phyloP scores from a whole-genome alignment of 2,329 filamentous ascomycete genomes.

The Paraphoma chrysanthemicola region DNA sequence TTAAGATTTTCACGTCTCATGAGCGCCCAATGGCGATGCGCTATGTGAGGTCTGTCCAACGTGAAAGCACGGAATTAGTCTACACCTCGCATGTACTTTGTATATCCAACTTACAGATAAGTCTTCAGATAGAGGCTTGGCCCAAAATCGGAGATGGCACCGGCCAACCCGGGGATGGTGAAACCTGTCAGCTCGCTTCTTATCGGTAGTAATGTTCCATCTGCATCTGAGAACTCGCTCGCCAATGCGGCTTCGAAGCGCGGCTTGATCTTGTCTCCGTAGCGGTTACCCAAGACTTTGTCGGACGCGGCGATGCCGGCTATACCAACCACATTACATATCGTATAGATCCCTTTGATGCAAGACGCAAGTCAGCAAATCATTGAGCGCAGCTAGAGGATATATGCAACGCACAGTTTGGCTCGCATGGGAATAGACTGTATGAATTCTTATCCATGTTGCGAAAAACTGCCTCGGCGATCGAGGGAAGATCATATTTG shows the following conservation, averaged over 20 bases:
- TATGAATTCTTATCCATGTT: constrained; percentile 17
- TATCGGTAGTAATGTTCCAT: constrained; percentile 25
- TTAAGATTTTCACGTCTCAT: neutral
- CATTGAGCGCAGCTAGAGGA: too few relatives aligned
- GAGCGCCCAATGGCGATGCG: neutral
- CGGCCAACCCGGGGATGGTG: constrained; percentile 22
- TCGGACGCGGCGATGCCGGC: constrained; percentile 14
- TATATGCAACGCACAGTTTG: constrained; percentile 27
- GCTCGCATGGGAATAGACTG: constrained; percentile 25
- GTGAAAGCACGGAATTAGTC: too few relatives aligned
- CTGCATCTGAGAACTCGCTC: constrained; percentile 21
- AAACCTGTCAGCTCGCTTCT: constrained; percentile 25
- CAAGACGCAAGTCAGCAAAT: too few relatives aligned
- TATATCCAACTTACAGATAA: neutral
- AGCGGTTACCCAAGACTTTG: constrained; percentile 12
- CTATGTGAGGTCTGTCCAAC: neutral
- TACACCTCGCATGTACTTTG: too few relatives aligned
- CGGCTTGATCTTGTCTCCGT: constrained; percentile 6
- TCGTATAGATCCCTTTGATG: neutral
- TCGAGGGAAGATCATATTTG: constrained; percentile 14
- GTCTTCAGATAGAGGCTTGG: constrained; percentile 1
- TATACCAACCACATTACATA: constrained; percentile 9
- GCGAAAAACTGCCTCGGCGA: constrained; percentile 16
- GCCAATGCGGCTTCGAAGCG: constrained; percentile 16
- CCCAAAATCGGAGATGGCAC: constrained; percentile 16